These are phyloP conservation scores for Pseudogymnoascus sp. DNA, from an alignment of 2,329 filamentous ascomycete genomes.

Conservation along the genomic window DNA sequence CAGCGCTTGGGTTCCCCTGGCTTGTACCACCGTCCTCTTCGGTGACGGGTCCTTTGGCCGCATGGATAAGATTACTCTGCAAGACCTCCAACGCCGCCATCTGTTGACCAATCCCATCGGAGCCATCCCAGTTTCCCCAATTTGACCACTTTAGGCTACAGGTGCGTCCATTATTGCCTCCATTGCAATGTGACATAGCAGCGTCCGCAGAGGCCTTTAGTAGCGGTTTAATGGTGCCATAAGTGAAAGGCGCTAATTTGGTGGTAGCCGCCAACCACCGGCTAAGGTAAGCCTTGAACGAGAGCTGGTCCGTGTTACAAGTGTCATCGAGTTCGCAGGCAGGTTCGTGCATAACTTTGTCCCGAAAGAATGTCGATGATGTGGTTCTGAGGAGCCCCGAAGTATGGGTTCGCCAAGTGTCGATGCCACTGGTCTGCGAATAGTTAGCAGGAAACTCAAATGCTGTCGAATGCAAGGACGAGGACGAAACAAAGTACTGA, in stretches of 20 bases:
- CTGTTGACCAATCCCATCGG: constrained; percentile 59
- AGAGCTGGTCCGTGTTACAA: constrained; percentile 57
- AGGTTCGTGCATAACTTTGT: constrained; percentile 56
- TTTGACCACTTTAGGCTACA: constrained; percentile 56
- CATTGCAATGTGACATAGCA: constrained; percentile 51
- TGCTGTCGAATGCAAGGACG: neutral
- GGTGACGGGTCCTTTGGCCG: constrained; percentile 38
- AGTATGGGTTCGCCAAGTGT: constrained; percentile 51
- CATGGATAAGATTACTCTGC: constrained; percentile 49
- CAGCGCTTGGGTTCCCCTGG: constrained; percentile 30
- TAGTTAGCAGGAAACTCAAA: neutral
- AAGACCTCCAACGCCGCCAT: constrained; percentile 63
- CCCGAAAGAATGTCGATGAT: constrained; percentile 49
- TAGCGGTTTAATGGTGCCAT: constrained; percentile 44
- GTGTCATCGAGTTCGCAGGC: constrained; percentile 55
- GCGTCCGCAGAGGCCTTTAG: constrained; percentile 49
- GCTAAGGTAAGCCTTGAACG: constrained; percentile 57
- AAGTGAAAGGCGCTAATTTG: constrained; percentile 56
- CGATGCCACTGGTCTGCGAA: constrained; percentile 38
- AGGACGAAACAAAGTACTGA: constrained; percentile 26
- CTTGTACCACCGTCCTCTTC: constrained; percentile 52
- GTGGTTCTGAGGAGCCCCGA: constrained; percentile 49
- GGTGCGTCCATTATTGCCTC: constrained; percentile 49
- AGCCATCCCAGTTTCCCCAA: constrained; percentile 47
- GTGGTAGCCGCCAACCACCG: constrained; percentile 56